A percentile compares a stretch with the other conserved stretches of the same genome.
These are phyloP conservation scores for Corylus avellana DNA, from an alignment of 306 rosid genomes.

Conservation along the genomic window DNA sequence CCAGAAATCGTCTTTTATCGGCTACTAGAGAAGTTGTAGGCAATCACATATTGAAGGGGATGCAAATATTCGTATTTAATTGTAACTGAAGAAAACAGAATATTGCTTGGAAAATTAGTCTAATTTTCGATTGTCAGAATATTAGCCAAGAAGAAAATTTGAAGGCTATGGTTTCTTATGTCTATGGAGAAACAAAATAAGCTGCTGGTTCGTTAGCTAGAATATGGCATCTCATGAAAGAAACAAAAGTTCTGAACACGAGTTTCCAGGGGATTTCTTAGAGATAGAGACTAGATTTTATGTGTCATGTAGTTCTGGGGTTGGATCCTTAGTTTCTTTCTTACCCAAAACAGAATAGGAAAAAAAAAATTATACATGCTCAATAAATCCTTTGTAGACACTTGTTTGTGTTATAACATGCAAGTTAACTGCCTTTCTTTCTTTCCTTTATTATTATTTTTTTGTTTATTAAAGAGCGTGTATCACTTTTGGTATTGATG, in stretches of 20 bases:
- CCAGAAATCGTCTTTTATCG: not conserved
- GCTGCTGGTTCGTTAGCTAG: not conserved
- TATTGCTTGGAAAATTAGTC: not conserved
- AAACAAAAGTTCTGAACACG: not conserved
- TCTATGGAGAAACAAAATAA: not conserved
- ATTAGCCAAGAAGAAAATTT: not conserved
- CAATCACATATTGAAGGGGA: conserved; percentile 4
- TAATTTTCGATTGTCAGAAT: not conserved
- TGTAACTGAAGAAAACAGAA: not conserved
- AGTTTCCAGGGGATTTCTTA: not conserved
- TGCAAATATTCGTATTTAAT: not conserved
- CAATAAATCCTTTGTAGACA: too few species aligned
- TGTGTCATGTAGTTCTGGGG: not conserved
- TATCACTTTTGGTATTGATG: not conserved
- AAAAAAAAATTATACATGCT: too few species aligned
- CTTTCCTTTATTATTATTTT: too few species aligned
- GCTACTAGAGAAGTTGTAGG: not conserved
- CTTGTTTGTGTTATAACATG: too few species aligned
- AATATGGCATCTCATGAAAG: not conserved
- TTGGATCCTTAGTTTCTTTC: not conserved
- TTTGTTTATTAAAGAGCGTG: not conserved
- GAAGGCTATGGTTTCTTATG: not conserved
- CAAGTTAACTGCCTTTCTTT: not conserved
- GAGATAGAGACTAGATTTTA: not conserved
- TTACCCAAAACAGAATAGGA: too few species aligned